Percentiles rank a stretch among this genome's conserved stretches.
These are phyloP conservation scores for Aspergillus sp. DNA, from an alignment of 2,329 filamentous ascomycete genomes.

Conservation along the genomic window DNA sequence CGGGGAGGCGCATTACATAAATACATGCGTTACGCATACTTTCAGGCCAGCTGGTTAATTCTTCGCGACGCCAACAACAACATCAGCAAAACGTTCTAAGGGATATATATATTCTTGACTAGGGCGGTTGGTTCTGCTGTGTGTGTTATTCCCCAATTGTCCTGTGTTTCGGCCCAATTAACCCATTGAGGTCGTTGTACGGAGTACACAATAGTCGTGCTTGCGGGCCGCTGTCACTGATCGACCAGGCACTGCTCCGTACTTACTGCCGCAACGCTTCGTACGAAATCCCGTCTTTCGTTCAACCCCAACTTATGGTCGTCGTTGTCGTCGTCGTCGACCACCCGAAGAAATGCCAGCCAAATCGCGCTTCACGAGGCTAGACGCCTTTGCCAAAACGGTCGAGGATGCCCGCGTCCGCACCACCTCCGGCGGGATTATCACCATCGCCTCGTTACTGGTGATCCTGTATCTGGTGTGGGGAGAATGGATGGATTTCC, in stretches of 20 bases:
- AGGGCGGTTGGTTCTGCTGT: background rate
- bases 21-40: background rate
- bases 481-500: constrained; percentile 95
- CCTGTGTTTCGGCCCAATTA: background rate
- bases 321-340: constrained; percentile 10
- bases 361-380: constrained; percentile 89
- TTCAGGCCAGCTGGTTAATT: background rate
- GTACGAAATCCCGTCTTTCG: background rate
- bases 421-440: constrained; percentile 88
- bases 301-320: constrained; percentile 17
- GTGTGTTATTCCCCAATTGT: background rate
- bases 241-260: background rate
- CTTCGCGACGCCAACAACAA: background rate
- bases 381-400: constrained; percentile 98
- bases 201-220: background rate
- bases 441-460: constrained; percentile 83
- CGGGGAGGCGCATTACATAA: background rate
- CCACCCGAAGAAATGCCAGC: constrained; percentile 58
- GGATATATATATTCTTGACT: too few relatives aligned
- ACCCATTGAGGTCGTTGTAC: background rate
- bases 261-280: too few relatives aligned
- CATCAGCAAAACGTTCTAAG: background rate
- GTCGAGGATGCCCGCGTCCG: constrained; percentile 96
- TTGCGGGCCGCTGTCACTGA: background rate
- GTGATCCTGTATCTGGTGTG: constrained; percentile 81